A percentile compares a stretch with the other conserved stretches of the same genome.
Conservation (phyloP, 2,329 filamentous ascomycete species). For the Aspergillus sp. region DNA sequence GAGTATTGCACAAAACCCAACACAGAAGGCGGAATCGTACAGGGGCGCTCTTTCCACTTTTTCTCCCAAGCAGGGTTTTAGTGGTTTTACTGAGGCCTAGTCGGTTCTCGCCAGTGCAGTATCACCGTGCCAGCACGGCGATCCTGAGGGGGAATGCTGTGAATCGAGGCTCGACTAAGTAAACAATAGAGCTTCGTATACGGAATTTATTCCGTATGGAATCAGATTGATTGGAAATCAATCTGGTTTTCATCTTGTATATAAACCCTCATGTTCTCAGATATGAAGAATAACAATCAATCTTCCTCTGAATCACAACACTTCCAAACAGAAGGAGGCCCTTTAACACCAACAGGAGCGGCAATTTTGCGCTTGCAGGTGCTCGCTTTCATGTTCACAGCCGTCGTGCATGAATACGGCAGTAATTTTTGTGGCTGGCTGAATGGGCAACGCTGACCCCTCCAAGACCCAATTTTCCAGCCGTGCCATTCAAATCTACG, state of each 20-base stretch:
- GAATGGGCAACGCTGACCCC: no score
- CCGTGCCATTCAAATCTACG: no score
- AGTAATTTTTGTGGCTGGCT: no score
- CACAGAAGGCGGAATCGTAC: neutral
- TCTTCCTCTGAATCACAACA: slow-evolving; percentile 4
- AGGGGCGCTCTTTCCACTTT: slow-evolving; percentile 3
- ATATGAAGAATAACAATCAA: neutral
- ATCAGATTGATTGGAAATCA: slow-evolving; percentile 4
- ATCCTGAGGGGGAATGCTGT: slow-evolving; percentile 4
- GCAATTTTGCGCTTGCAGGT: no score
- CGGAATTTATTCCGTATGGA: no score
- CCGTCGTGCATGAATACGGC: no score
- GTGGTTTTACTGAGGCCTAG: slow-evolving; percentile 5
- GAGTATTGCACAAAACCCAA: neutral
- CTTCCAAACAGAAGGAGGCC: no score
- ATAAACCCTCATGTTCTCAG: slow-evolving; percentile 1
- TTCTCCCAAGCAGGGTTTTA: slow-evolving; percentile 3
- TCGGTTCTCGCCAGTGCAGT: slow-evolving; percentile 3
- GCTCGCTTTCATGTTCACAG: no score
- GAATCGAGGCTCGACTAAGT: slow-evolving; percentile 2
- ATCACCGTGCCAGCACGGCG: slow-evolving; percentile 4
- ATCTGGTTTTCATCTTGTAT: slow-evolving; percentile 5
- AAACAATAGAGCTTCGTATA: slow-evolving; percentile 2
- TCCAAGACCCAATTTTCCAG: no score
- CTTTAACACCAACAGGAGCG: no score